phyloP scores from a whole-genome alignment of 805 yeast genomes.

The Wickerhamomyces alni region DNA sequence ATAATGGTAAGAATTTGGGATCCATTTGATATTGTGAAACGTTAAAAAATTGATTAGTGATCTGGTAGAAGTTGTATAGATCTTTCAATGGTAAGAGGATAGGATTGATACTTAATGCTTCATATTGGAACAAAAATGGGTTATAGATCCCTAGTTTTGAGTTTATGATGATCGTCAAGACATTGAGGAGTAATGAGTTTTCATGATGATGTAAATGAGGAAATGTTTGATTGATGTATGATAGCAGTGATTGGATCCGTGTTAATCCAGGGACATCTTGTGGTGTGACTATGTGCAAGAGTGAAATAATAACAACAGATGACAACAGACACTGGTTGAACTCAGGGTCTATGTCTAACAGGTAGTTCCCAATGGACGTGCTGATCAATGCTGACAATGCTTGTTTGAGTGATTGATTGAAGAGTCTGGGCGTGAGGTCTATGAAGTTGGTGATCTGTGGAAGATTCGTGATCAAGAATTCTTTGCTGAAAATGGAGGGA shows the following conservation, averaged over 20 bases:
- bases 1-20: constrained; percentile 10
- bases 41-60: constrained; percentile 12
- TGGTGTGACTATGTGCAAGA: neutral
- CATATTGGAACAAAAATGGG: constrained; percentile 8
- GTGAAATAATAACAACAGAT: neutral
- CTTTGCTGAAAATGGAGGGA: too few relatives aligned
- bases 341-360: neutral
- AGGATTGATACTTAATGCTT: neutral
- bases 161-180: constrained; percentile 13
- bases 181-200: neutral
- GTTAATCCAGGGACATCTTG: neutral
- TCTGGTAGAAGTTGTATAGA: constrained; percentile 11
- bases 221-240: neutral
- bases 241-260: neutral
- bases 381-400: neutral
- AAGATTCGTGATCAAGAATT: too few relatives aligned
- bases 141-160: constrained; percentile 14
- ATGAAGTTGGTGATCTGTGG: neutral
- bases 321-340: neutral
- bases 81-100: constrained; percentile 4
- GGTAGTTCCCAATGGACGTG: neutral
- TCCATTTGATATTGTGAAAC: constrained; percentile 8
- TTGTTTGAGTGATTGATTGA: neutral
- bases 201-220: neutral
- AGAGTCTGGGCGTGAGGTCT: neutral